A percentile compares a stretch with the other conserved stretches of the same genome.
Evolutionary conservation across 2,329 filamentous ascomycete species (phyloP).

Genomic region (Trichoderma breve): DNA sequence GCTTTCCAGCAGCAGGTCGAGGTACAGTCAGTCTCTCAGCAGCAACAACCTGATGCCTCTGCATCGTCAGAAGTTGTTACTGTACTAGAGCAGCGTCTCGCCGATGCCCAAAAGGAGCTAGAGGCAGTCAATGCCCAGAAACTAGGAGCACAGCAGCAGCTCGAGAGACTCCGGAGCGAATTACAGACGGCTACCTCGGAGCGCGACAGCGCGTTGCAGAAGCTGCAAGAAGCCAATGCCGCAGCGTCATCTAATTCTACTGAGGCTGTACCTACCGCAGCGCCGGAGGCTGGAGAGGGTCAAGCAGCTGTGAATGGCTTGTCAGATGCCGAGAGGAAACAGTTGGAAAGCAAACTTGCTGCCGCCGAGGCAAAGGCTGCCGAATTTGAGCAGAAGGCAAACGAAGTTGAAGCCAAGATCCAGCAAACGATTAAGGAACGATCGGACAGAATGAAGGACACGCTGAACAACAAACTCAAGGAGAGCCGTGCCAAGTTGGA

Average conservation of each 20-base stretch:
- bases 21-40: conserved; percentile 30
- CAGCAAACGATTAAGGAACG: conserved; percentile 61
- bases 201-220: conserved; percentile 57
- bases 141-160: conserved; percentile 62
- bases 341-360: conserved; percentile 61
- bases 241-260: conserved; percentile 13
- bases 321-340: conserved; percentile 58
- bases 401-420: conserved; percentile 62
- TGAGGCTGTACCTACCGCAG: neutral
- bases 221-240: conserved; percentile 34
- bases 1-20: conserved; percentile 44
- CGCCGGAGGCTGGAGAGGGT: neutral
- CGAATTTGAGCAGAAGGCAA: conserved; percentile 62
- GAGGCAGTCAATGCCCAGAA: conserved; percentile 66
- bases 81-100: conserved; percentile 50
- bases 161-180: conserved; percentile 54
- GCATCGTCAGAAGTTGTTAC: conserved; percentile 46
- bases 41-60: conserved; percentile 37
- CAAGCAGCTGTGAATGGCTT: conserved; percentile 33
- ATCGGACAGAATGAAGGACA: conserved; percentile 67
- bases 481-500: conserved; percentile 58
- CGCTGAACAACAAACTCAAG: conserved; percentile 66
- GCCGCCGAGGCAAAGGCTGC: conserved; percentile 59
- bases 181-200: conserved; percentile 62
- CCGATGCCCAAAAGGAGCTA: conserved; percentile 57